A percentile compares a stretch with the other conserved stretches of the same genome.
Conservation (phyloP, 768 basidiomycete species). For the Leccinellum luteum region DNA sequence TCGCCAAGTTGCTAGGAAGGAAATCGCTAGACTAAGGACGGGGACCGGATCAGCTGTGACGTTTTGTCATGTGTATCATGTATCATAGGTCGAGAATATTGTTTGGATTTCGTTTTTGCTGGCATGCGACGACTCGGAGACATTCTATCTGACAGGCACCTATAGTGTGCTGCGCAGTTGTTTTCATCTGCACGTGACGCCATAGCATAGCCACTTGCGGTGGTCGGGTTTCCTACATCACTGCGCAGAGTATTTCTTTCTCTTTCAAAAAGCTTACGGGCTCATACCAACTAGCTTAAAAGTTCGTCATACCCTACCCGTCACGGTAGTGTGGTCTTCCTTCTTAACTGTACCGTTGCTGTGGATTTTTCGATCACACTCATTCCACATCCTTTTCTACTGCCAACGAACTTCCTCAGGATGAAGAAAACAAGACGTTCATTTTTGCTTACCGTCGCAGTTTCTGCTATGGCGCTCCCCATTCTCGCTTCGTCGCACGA, state of each 20-base stretch:
- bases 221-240: slow-evolving; percentile 19
- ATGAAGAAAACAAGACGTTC: slow-evolving; percentile 23
- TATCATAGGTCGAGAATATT: background rate
- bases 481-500: slow-evolving; percentile 22
- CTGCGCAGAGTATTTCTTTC: background rate
- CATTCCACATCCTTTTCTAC: slow-evolving; percentile 13
- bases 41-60: background rate
- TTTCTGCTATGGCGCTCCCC: slow-evolving; percentile 27
- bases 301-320: background rate
- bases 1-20: slow-evolving; percentile 66
- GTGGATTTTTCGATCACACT: slow-evolving; percentile 26
- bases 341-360: slow-evolving; percentile 16
- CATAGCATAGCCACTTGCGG: slow-evolving; percentile 19
- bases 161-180: no score
- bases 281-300: background rate
- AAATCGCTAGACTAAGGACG: slow-evolving; percentile 59
- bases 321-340: slow-evolving; percentile 6
- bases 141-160: slow-evolving; percentile 1
- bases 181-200: slow-evolving; percentile 20
- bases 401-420: slow-evolving; percentile 14
- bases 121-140: background rate
- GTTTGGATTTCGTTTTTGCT: background rate
- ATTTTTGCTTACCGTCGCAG: slow-evolving; percentile 28
- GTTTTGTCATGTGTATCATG: no score
- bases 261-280: background rate